Base-by-base conservation (phyloP, 768 basidiomycete species). In the Mycena belliarum region DNA sequence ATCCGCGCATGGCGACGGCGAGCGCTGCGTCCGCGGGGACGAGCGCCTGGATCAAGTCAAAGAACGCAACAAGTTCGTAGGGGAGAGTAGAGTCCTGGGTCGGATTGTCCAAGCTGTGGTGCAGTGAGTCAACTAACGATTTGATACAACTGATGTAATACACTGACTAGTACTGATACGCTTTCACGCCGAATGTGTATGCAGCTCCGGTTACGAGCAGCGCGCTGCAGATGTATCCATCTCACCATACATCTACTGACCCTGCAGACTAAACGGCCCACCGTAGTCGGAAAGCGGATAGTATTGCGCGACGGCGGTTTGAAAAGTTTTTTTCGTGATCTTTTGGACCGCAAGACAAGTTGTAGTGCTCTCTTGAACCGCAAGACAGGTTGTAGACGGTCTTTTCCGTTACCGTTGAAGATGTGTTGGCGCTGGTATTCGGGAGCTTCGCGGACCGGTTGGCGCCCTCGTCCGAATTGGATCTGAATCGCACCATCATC, bases 231-330 rank as follows among this genome's bases (percentile, higher is more conserved):
- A 79, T 77, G 49, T 76, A 79, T 23, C 78, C 52, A 70, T 70
- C 57, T 79, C 78, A 25, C 78, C 78, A 56, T 77, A 79, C 78
- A 79, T 78, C 62, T 76, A 75, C 52, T 77, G 75, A 3, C 72
- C 76, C 57, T 77, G 76, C 4, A 75, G 67, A 51, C 74, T 73
- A 35, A 75, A 68, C 9, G 72, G 74, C 8, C 63, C 68, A 38
- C 64, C 57, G 57, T 68, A 79, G 26, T 70, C 67, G 11, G 61
- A 49, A 24, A 77, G 58, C 1, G 76, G 75, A 55, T 79, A 79
- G 10, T 67, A 63, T 16, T 57, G 5, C 0, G 47, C 37, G 29
- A 76, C 41, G 18, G 72, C 73, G 6, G 59, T 45, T 23, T 69
- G 56, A 51, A 77, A 70, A 3, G 76, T 70, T 11, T 50, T 45